These are phyloP conservation scores for Candida anglica DNA, from an alignment of 805 yeast genomes.

Conservation along the genomic window DNA sequence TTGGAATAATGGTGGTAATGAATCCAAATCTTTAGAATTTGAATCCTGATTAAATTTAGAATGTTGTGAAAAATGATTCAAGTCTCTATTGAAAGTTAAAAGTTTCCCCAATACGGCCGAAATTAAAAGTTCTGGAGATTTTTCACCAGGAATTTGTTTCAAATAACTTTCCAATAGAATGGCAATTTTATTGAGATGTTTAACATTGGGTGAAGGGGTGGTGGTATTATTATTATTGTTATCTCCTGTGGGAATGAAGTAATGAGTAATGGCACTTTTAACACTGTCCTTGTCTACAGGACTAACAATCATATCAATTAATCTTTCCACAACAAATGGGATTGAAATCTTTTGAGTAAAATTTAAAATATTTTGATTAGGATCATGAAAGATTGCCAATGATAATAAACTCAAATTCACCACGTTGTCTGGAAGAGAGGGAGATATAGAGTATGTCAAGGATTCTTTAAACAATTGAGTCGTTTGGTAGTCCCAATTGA, in stretches of 20 bases:
- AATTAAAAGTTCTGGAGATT: constrained; percentile 8
- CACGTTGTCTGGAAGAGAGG: constrained; percentile 16
- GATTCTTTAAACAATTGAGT: constrained; percentile 23
- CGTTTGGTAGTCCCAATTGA: constrained; percentile 28
- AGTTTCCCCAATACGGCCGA: constrained; percentile 16
- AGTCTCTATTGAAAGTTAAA: constrained; percentile 22
- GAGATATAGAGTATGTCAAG: constrained; percentile 20
- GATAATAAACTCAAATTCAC: constrained; percentile 29
- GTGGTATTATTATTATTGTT: background rate
- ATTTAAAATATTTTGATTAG: constrained; percentile 8
- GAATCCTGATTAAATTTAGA: too few relatives aligned
- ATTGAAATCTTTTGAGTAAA: constrained; percentile 12
- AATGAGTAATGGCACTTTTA: background rate
- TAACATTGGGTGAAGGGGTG: constrained; percentile 50
- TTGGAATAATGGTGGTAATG: too few relatives aligned
- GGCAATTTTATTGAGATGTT: constrained; percentile 47
- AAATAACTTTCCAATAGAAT: constrained; percentile 38
- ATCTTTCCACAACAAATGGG: constrained; percentile 9
- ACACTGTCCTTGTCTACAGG: constrained; percentile 6
- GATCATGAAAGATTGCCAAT: constrained; percentile 20
- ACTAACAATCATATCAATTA: constrained; percentile 14
- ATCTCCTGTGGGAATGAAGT: constrained; percentile 4
- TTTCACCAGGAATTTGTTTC: constrained; percentile 6
- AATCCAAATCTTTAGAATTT: too few relatives aligned
- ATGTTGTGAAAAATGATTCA: constrained; percentile 12